Conservation (phyloP, 352 stramenopile genomes). For the Globisporangium paroecandrum region DNA sequence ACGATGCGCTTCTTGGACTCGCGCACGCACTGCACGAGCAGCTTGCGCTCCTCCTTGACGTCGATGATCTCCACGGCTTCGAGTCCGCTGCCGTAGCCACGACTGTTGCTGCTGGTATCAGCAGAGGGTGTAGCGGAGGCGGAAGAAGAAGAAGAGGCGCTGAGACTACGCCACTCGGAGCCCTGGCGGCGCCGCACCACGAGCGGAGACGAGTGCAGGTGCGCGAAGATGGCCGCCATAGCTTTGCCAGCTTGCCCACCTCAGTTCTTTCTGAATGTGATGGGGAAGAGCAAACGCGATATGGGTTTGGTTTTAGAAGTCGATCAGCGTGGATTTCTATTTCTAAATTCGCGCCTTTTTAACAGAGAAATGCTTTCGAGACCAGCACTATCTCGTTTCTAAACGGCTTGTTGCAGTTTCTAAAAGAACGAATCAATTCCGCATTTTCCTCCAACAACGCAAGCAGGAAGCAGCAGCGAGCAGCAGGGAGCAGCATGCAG, state of each 20-base stretch:
- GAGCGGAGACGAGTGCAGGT: conserved; percentile 82
- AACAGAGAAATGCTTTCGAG: not conserved
- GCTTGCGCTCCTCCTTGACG: conserved; percentile 69
- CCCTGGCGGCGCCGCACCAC: conserved; percentile 61
- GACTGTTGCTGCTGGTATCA: not conserved
- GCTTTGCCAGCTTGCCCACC: not conserved
- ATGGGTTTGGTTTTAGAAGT: conserved; percentile 1
- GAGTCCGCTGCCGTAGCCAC: conserved; percentile 35
- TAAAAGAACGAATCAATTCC: not conserved
- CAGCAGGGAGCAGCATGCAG: not conserved
- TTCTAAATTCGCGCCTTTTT: not conserved
- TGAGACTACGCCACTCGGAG: conserved; percentile 63
- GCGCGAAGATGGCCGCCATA: conserved; percentile 59
- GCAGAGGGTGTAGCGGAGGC: not conserved
- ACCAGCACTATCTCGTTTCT: not conserved
- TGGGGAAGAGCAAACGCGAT: not conserved
- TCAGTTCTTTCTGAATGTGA: not conserved
- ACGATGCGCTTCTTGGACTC: conserved; percentile 60
- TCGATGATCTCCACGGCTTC: conserved; percentile 86
- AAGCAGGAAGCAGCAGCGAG: not conserved
- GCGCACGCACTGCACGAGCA: conserved; percentile 70
- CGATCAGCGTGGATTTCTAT: not conserved
- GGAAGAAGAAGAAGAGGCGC: conserved; percentile 11
- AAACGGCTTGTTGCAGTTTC: not conserved
- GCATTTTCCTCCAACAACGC: not conserved